phyloP scores from a whole-genome alignment of 176 grass and related monocot species.

The Zoysia pacifica region DNA sequence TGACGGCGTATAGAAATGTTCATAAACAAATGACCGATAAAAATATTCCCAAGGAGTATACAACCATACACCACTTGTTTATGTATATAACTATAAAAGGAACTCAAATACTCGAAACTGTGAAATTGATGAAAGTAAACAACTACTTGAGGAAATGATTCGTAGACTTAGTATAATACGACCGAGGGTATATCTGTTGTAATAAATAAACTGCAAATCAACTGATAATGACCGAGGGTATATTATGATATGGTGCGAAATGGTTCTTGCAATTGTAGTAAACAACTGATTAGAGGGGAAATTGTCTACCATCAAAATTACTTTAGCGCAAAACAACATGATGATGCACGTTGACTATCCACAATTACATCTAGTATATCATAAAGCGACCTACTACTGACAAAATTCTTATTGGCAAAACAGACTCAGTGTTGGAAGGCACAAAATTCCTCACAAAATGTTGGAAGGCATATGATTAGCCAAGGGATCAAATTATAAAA shows the following conservation, averaged over 20 bases:
- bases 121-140: not conserved
- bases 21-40: constrained; percentile 5
- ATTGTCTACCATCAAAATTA: not conserved
- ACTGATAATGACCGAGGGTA: not conserved
- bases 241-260: not conserved
- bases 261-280: not conserved
- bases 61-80: not conserved
- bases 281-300: constrained; percentile 4
- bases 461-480: not conserved
- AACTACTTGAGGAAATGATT: not conserved
- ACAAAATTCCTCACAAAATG: constrained; percentile 7
- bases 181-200: not conserved
- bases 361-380: not conserved
- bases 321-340: not conserved
- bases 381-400: not conserved
- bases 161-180: constrained; percentile 18
- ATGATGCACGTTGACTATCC: not conserved
- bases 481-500: not conserved
- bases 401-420: not conserved
- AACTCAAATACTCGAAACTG: not conserved
- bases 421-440: not conserved
- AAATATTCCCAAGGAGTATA: not conserved
- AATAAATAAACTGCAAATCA: not conserved
- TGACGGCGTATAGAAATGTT: not conserved
- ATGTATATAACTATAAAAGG: not conserved